Base-by-base conservation (phyloP, 1,284 basidiomycete genomes). In the Fomitopsis betulina region DNA sequence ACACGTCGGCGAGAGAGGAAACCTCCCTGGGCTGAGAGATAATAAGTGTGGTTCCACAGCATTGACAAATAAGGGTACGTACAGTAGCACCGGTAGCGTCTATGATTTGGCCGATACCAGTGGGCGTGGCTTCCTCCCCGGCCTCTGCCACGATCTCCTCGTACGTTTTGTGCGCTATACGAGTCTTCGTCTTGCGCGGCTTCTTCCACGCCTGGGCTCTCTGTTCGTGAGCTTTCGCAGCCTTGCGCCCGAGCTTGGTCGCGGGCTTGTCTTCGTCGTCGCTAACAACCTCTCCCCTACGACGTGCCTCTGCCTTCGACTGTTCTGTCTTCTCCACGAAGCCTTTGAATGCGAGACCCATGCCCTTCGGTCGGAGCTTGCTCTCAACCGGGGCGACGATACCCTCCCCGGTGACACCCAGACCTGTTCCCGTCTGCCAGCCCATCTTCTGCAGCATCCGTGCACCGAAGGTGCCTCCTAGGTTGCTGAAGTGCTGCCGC, bases 41-140 rank as follows among this genome's bases (percentile, higher is more conserved):
- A 49, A 42, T 62, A 53, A 65, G 50, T 57, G 54, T 53, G 62
- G 17, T 58, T 39, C 30, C 50, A 50, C 8, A 37, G 7, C 53
- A 7, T 54, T 25, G 35, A 37, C 55, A 43, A 25, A 37, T 50
- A 15, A 72, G 27, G 35, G 13, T 21, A 73, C 88, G 61, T 70
- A 95, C 93, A 65, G 91, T 91, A 59, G 91, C 91, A 42, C 95
- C 92, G 15, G 93, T 92, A n/a, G 95, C 92, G 72, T 98, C 96
- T 55, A 97, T 90, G 35, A 98, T 95, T 64, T 89, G 84, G 2
- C 93, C 94, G 50, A 94, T 72, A 1, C 86, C 85, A 3, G 85
- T 65, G 5, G 75, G 67, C 1, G 79, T 75, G 21, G 67, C 60
- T 38, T 86, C 82, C 61, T 82, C 78, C 0, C 89, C 91, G 21